phyloP scores from a whole-genome alignment of 2,329 filamentous ascomycete genomes.

The Neopestalotiopsis sp. region DNA sequence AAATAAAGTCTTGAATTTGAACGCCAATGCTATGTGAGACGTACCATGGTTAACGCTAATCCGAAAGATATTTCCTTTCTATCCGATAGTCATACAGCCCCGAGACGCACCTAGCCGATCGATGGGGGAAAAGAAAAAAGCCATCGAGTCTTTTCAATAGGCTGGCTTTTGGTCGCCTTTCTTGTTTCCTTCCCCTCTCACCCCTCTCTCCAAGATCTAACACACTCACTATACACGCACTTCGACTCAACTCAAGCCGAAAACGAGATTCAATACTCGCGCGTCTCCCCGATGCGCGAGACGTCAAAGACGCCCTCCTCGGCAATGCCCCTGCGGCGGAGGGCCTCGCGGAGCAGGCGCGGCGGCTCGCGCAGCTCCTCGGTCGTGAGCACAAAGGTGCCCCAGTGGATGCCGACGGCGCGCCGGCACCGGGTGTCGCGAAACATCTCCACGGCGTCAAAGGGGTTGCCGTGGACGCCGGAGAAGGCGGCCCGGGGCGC shows the following conservation, averaged over 20 bases:
- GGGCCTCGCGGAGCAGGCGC: conserved; percentile 70
- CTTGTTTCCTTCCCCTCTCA: not conserved
- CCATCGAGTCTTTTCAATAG: too few relatives aligned
- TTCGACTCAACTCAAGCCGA: too few relatives aligned
- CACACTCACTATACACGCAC: too few relatives aligned
- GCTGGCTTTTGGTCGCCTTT: too few relatives aligned
- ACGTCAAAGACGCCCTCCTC: conserved; percentile 81
- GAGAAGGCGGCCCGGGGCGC: conserved; percentile 75
- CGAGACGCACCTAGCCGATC: too few relatives aligned
- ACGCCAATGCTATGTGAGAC: not conserved
- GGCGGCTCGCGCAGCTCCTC: conserved; percentile 90
- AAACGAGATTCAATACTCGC: conserved; percentile 63
- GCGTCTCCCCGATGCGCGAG: conserved; percentile 83
- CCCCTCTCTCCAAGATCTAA: too few relatives aligned
- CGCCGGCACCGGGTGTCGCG: conserved; percentile 76
- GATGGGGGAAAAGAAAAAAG: too few relatives aligned
- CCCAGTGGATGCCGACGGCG: conserved; percentile 92
- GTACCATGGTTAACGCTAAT: not conserved
- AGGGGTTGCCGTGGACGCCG: conserved; percentile 83
- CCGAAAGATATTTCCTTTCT: not conserved
- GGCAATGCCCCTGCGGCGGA: conserved; percentile 68
- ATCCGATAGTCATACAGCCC: not conserved
- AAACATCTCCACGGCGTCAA: conserved; percentile 90
- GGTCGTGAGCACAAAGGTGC: conserved; percentile 83
- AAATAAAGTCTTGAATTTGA: not conserved